Percentiles rank a stretch among this genome's conserved stretches.
Conservation (phyloP, 768 basidiomycete genomes). For the Xerocomus potaroensis region DNA sequence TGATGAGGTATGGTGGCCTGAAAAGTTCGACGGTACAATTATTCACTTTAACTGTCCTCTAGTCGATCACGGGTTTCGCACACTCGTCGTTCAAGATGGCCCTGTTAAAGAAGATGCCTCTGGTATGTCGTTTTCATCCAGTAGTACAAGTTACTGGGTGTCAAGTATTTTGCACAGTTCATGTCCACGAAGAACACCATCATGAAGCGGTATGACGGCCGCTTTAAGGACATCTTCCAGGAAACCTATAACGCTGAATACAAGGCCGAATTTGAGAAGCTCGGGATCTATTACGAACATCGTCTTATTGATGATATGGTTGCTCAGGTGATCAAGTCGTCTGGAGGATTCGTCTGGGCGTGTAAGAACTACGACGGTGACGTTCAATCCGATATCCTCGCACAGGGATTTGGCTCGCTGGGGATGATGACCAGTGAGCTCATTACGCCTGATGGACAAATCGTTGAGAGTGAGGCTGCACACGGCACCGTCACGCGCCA, state of each 20-base stretch:
- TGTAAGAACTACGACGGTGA: conserved; percentile 82
- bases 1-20: conserved; percentile 59
- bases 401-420: conserved; percentile 93
- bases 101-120: conserved; percentile 67
- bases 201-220: conserved; percentile 95
- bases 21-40: neutral
- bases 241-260: conserved; percentile 87
- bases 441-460: conserved; percentile 89
- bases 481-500: conserved; percentile 97
- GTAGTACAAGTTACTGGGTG: conserved; percentile 1
- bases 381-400: conserved; percentile 89
- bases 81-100: conserved; percentile 99
- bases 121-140: conserved; percentile 40
- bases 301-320: conserved; percentile 98
- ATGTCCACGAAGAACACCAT: conserved; percentile 99
- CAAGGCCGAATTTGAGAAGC: conserved; percentile 62
- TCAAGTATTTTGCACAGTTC: conserved; percentile 46
- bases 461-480: conserved; percentile 94
- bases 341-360: conserved; percentile 85
- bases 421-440: conserved; percentile 99
- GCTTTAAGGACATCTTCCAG: conserved; percentile 99
- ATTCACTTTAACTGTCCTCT: conserved; percentile 1
- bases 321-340: conserved; percentile 94
- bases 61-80: conserved; percentile 94
- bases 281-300: conserved; percentile 89